Evolutionary conservation across 345 rosid species (phyloP), one percentile per base, ranked within the genome.

Genomic region (Nephelium lappaceum): DNA sequence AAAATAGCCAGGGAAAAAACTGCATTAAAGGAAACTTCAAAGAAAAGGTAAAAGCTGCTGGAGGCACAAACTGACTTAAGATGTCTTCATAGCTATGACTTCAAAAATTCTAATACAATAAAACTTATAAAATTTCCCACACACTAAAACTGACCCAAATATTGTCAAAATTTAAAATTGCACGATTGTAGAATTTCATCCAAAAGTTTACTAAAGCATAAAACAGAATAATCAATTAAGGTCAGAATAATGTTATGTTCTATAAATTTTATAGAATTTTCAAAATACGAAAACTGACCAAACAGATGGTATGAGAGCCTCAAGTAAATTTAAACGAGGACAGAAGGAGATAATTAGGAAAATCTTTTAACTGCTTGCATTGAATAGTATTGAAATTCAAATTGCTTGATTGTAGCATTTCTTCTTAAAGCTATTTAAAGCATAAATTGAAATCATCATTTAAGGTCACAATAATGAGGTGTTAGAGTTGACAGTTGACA

Each of bases 401-500:
- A 7, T n/a, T 21, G 25, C 27, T 7, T 21, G 24, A 21, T 23
- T 8, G 64, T 60, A 60, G 63, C 21, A 21, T 21, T 60, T 60
- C 25, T 60, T 60, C 27, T 21, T 60, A 8, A 60, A 57, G 23
- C 19, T 11, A 41, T 19, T 6, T 47, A 36, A 71, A 25, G 67
- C 70, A 61, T 51, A 74, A 38, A 24, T 47, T 38, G 43, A 51
- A 73, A 71, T 70, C 41, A 64, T 51, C 43, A 12, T 36, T 5
- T 23, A 43, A 23, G 36, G 47, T 16, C 25, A 66, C 18, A 19
- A 53, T 8, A 19, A 53, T 16, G 71, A 69, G 25, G 66, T 74
- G 53, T 57, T 66, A 41, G 68, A 79, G 62, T 65, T 38, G 62
- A 80, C 84, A 45, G 62, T 65, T 51, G 62, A 80, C 86, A 39